Evolutionary conservation across 768 basidiomycete genomes (phyloP), one percentile per base, ranked within the genome.

Genomic region (Auricularia auricula-judae): DNA sequence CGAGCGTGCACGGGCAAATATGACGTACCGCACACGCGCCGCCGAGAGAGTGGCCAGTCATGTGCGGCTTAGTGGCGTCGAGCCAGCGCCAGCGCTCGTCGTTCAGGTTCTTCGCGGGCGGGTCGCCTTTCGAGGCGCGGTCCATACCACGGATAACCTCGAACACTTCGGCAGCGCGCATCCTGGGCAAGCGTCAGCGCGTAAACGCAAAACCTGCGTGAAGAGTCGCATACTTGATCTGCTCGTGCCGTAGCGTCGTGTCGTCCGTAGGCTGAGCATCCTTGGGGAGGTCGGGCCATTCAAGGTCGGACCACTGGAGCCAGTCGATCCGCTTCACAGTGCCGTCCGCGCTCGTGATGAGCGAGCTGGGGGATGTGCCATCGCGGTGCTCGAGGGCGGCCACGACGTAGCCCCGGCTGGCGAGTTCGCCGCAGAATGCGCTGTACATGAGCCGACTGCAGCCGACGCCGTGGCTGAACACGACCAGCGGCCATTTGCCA

Each of bases 391-490:
- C 81, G 29, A 82, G 65, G 2, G 76, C 76, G 11, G 75, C 74
- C 2, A 82, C 80, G 42, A 82, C 70, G 65, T 77, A 80, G 0
- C 82, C 81, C 16, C 76, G 68, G 3, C 75, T 76, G 0, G 81
- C 80, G 63, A 82, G 69, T 62, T 78, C 77, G 0, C 79, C 76
- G 62, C 79, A 81, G 67, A 78, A 72, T 33, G 79, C 75, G 11
- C 69, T 72, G 71, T 81, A 80, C 68, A 78, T 79, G 42, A 75
- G 71, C 3, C 74, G 71, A 8, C 76, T 76, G 62, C 78, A 79
- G 16, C 77, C 77, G 5, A 77, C 74, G 12, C 80, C 80, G 65
- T 82, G 80, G 21, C 77, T 78, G 71, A 80, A 82, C 65, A 82
- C 68, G 66, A 81, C 70, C 7, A 82, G 70, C 0, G 78, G 77